Conservation (phyloP, 495 filamentous ascomycete species). For the Trichoderma gamsii region DNA sequence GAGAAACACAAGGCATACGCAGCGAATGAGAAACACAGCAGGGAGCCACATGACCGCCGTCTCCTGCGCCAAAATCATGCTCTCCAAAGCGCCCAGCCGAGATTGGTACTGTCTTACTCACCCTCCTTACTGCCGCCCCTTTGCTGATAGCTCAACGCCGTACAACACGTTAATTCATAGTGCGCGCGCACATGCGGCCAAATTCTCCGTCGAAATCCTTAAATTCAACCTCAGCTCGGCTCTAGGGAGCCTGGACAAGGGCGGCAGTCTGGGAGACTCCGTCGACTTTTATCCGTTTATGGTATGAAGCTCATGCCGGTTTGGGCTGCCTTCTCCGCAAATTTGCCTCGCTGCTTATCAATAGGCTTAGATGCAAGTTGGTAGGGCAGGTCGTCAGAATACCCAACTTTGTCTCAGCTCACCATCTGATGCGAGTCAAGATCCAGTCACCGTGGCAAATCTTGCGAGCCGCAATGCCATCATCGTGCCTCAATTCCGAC, state of each 20-base stretch:
- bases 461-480: not conserved
- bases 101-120: not conserved
- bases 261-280: constrained; percentile 6
- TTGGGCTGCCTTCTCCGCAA: not conserved
- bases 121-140: not conserved
- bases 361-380: not conserved
- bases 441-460: not conserved
- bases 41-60: not conserved
- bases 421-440: not conserved
- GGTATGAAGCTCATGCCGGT: not conserved
- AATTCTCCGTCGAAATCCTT: not conserved
- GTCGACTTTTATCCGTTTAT: not conserved
- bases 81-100: not conserved
- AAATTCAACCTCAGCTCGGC: constrained; percentile 12
- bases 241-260: not conserved
- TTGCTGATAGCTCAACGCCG: not conserved
- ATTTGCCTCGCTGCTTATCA: not conserved
- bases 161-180: not conserved
- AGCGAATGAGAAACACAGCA: not conserved
- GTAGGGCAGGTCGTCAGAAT: not conserved
- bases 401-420: not conserved
- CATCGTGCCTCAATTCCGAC: not conserved
- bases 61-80: constrained; percentile 9
- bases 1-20: not conserved
- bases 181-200: constrained; percentile 2